Evolutionary conservation across 2,329 filamentous ascomycete species (phyloP), one percentile per base, ranked within the genome.

Genomic region (Talaromyces pinophilus): DNA sequence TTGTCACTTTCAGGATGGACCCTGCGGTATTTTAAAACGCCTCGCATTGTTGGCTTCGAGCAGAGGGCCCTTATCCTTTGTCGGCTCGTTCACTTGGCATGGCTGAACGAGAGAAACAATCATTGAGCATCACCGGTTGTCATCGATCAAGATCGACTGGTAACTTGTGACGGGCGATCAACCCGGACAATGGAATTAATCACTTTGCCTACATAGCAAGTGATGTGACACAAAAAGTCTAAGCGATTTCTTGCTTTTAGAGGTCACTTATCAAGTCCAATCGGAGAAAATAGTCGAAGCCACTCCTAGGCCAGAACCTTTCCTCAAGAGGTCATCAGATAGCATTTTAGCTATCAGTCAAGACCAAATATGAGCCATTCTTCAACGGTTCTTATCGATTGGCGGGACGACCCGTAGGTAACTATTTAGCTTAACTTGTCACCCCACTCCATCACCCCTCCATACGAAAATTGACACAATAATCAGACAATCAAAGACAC

Each of bases 321-420:
- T n/a, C 25, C 50, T n/a, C 15, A 15, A 35, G 22, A 28, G 59
- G 60, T 62, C 60, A 62, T 62, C 60, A 1, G 46, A 48, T 38
- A 19, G 40, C n/a, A 59, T 15, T 38, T n/a, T 28, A 15, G 25
- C 48, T 54, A 17, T 54, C 33, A 57, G 33, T 15, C 54, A 57
- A 38, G 54, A 15, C 54, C 54, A 57, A 57, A 57, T 25, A 57
- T 57, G 54, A 25, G 54, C 54, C 11, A 22, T 57, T 38, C 17
- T 46, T 40, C 17, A 59, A 33, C 25, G 17, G 44, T 50, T 60
- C 63, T 65, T 65, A 65, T 65, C 63, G 55, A 65, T 65, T 61
- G 63, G 55, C 55, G 63, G 63, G 63, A 61, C 42, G 22, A 61
- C 19, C 63, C 63, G 44, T 38, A 40, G 15, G 15, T 52, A 52